A percentile compares a stretch with the other conserved stretches of the same genome.
These are phyloP conservation scores for Bolboschoenus planiculmis DNA, from an alignment of 176 grass and related monocot species.

Conservation along the genomic window DNA sequence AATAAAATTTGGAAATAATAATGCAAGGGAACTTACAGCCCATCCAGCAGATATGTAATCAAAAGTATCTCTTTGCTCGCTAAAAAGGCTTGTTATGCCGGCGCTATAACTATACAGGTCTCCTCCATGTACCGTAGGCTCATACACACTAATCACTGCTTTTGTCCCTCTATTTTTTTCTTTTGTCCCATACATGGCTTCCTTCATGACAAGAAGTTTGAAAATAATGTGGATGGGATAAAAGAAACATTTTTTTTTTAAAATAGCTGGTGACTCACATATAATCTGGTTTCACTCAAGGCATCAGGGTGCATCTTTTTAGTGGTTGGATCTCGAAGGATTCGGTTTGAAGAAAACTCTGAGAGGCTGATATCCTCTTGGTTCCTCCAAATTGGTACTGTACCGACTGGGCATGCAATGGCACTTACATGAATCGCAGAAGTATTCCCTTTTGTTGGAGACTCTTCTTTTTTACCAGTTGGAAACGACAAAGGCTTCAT, in stretches of 20 bases:
- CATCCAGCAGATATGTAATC: neutral
- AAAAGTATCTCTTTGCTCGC: neutral
- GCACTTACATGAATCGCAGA: neutral
- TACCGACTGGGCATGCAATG: neutral
- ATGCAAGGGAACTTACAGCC: neutral
- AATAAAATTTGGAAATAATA: neutral
- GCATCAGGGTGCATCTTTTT: neutral
- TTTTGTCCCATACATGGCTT: neutral
- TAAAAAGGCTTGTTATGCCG: neutral
- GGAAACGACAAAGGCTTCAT: neutral
- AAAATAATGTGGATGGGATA: neutral
- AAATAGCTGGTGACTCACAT: neutral
- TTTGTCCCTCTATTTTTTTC: neutral
- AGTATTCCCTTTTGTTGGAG: neutral
- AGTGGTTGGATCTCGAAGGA: neutral
- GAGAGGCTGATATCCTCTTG: neutral
- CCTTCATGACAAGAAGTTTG: neutral
- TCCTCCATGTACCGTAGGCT: neutral
- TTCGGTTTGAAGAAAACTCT: neutral
- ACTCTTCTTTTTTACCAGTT: neutral
- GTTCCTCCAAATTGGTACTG: neutral
- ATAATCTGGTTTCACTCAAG: neutral
- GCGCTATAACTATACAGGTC: neutral
- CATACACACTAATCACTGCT: neutral
- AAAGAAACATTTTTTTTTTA: neutral